Base-by-base conservation (phyloP, 306 rosid genomes). In the Prunus armeniaca region DNA sequence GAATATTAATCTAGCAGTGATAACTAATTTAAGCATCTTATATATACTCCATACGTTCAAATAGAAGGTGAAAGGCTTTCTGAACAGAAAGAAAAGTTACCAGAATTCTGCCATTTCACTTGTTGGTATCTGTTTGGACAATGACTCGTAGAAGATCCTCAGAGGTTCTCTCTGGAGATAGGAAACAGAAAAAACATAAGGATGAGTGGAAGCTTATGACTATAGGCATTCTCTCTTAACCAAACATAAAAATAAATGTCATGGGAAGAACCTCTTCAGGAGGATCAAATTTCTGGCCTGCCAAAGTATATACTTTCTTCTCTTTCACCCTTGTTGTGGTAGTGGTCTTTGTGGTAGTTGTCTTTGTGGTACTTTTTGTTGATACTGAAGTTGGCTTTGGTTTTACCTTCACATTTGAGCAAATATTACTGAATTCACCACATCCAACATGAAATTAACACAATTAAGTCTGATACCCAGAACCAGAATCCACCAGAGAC, bases 61-160 rank as follows among this genome's bases (percentile, higher is more conserved):
- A 61, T 54, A n/a, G 55, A 74, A 72, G 69, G 60, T 24, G 54
- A 27, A 81, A 41, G 73, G 71, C 17, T 25, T 38, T n/a, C 47
- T 80, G 58, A 84, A 66, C 52, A 77, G 45, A 74, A 82, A 71
- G 60, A 71, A 30, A 45, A 70, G 85, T 81, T 72, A 89, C 97
- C 96, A 91, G 84, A 91, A 93, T 75, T 91, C 96, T 9, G 98
- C 93, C 97, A 95, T 95, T 84, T 92, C 92, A 82, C 98, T 95
- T 41, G 85, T 30, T 20, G 98, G 96, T 72, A 90, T 95, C 85
- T 95, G 98, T 80, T 92, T 75, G 27, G 96, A 95, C 79, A 95
- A 84, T 55, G 98, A 92, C 78, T 90, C 93, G 0, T 91, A 91
- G 87, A 93, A 93, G 78, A 91, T 82, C 88, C 98, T 80, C 81